These are phyloP conservation scores for Pseudodiploospora longispora DNA, from an alignment of 2,329 filamentous ascomycete species.

Conservation along the genomic window DNA sequence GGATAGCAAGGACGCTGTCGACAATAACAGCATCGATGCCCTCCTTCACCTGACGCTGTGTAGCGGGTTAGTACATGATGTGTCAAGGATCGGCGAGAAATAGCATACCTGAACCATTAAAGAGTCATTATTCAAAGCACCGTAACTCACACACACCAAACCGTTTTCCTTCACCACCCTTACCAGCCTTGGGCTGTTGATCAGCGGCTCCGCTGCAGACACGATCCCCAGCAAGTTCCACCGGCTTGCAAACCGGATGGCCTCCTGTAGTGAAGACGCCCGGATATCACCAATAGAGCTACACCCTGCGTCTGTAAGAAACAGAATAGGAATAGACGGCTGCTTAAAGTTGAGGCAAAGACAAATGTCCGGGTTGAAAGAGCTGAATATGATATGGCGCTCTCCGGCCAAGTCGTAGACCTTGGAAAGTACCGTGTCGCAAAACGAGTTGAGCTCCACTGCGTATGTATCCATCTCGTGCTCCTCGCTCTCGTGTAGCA, in stretches of 20 bases:
- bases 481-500: conserved; percentile 91
- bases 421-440: conserved; percentile 82
- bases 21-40: conserved; percentile 98
- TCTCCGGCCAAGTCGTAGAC: conserved; percentile 79
- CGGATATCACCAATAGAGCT: conserved; percentile 77
- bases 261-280: conserved; percentile 87
- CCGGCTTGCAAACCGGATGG: conserved; percentile 83
- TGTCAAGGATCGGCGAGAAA: neutral
- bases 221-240: conserved; percentile 96
- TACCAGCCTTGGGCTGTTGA: conserved; percentile 81
- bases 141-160: conserved; percentile 91
- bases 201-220: conserved; percentile 76
- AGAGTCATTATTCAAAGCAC: conserved; percentile 81
- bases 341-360: conserved; percentile 93
- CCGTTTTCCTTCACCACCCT: conserved; percentile 91
- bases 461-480: conserved; percentile 96
- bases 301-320: conserved; percentile 85
- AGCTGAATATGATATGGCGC: conserved; percentile 93
- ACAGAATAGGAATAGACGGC: conserved; percentile 89
- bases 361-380: conserved; percentile 96
- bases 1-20: conserved; percentile 85
- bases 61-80: conserved; percentile 8
- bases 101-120: conserved; percentile 70
- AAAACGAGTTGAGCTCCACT: conserved; percentile 92
- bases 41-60: conserved; percentile 78